These are phyloP conservation scores for Mortierella claussenii DNA, from an alignment of 192 early-diverging fungal species.

Conservation along the genomic window DNA sequence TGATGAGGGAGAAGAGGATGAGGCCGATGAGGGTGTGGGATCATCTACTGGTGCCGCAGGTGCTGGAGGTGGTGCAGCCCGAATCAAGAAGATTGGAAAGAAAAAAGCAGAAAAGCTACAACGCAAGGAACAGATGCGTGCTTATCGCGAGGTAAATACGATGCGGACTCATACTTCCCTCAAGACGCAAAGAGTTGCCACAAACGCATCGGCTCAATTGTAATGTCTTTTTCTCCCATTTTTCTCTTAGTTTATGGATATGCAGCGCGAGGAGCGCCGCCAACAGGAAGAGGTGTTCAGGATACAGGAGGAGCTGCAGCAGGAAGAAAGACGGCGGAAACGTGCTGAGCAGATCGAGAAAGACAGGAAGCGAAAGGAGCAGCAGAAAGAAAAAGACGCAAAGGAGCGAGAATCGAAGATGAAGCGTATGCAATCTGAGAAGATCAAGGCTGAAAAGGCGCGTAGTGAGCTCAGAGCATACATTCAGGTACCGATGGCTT, in stretches of 20 bases:
- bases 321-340: constrained; percentile 37
- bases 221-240: background rate
- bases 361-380: constrained; percentile 41
- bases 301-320: constrained; percentile 22
- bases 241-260: constrained; percentile 34
- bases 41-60: constrained; percentile 13
- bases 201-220: too few species aligned
- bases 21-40: constrained; percentile 33
- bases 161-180: background rate
- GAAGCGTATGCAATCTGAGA: constrained; percentile 23
- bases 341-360: constrained; percentile 40
- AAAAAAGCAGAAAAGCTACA: constrained; percentile 53
- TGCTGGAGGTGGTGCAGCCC: background rate
- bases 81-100: constrained; percentile 49
- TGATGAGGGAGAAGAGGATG: constrained; percentile 13
- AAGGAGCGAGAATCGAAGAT: constrained; percentile 19
- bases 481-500: constrained; percentile 20
- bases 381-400: constrained; percentile 26
- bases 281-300: constrained; percentile 51
- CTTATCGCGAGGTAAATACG: constrained; percentile 43
- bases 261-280: constrained; percentile 46
- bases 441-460: constrained; percentile 13
- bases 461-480: constrained; percentile 38
- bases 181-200: background rate
- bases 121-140: constrained; percentile 53